Evolutionary conservation across 169 alveolate genomes (phyloP), one percentile per base, ranked within the genome.

Genomic region (Cryptosporidium canis): DNA sequence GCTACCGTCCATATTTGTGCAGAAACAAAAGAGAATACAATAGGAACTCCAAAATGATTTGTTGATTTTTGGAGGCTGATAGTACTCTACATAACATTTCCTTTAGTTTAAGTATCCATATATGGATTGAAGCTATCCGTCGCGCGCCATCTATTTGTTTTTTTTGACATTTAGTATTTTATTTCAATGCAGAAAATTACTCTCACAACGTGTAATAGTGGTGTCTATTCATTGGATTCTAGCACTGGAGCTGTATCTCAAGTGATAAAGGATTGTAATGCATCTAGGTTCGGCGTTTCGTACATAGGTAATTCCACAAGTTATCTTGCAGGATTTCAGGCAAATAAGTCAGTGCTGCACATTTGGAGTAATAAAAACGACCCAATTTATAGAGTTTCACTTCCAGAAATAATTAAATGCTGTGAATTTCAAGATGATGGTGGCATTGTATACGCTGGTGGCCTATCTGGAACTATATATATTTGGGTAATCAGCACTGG

Each of bases 1-100:
- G 64, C 18, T 77, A 53, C 87, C 71, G 87, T 77, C 87, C 71
- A 58, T 31, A 35, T 56, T 27, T n/a, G 87, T 58, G 87, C 87
- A 53, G 35, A 77, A 3, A 77, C 61, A 33, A 58, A 41, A 6
- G 65, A n/a, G 55, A 41, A 44, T 77, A 58, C 41, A 27, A 58
- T 77, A 77, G 87, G 87, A 77, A 77, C 87, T 77, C 63, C 77
- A 21, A 11, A 24, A 41, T 77, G 87, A 77, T 9, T 11, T 58
- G 16, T 77, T 41, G 72, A 77, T 63, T 61, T 35, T 77, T 77
- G 87, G 72, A 55, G 87, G 87, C 87, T 77, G 87, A 77, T 8
- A 39, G 47, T 61, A 58, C 7, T 24, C 87, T 37, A 77, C 87
- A 77, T 33, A 16, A 35, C 37, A 37, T 29, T 16, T 37, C 24